Evolutionary conservation across 345 rosid genomes (phyloP).

Genomic region (Reutealis trisperma): DNA sequence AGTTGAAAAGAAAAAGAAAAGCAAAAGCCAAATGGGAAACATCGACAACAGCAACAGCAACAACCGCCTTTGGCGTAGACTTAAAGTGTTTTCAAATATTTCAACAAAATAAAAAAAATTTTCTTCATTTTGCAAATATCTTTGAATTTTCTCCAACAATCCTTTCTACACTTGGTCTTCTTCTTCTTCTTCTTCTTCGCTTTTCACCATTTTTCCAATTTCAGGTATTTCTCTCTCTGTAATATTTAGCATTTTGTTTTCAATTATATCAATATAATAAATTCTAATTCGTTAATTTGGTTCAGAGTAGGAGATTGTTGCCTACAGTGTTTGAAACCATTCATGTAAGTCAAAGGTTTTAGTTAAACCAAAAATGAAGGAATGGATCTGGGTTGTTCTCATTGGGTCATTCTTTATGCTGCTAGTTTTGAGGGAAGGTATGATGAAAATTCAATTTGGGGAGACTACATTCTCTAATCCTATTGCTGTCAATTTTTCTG

Average conservation of each 20-base stretch:
- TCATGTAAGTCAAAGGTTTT: neutral
- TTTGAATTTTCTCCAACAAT: neutral
- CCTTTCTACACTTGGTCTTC: neutral
- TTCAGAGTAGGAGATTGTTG: slow-evolving; percentile 2
- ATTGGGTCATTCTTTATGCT: slow-evolving; percentile 70
- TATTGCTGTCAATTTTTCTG: slow-evolving; percentile 49
- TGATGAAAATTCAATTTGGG: slow-evolving; percentile 56
- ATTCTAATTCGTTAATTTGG: neutral
- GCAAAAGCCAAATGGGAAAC: neutral
- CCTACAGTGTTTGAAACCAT: neutral
- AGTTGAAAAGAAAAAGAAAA: neutral
- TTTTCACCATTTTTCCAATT: neutral
- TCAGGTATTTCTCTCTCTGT: neutral
- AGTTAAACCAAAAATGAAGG: slow-evolving; percentile 55
- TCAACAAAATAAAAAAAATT: no score
- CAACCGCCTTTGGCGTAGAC: slow-evolving; percentile 5
- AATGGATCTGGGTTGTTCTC: slow-evolving; percentile 62
- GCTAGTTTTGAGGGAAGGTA: slow-evolving; percentile 58
- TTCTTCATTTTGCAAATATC: neutral
- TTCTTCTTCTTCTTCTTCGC: neutral
- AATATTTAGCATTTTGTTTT: neutral
- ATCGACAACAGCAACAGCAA: neutral
- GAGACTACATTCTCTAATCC: slow-evolving; percentile 47
- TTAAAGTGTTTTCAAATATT: neutral
- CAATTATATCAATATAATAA: no score